phyloP scores from a whole-genome alignment of 1,139 yeast genomes.

The Geotrichum restrictum region DNA sequence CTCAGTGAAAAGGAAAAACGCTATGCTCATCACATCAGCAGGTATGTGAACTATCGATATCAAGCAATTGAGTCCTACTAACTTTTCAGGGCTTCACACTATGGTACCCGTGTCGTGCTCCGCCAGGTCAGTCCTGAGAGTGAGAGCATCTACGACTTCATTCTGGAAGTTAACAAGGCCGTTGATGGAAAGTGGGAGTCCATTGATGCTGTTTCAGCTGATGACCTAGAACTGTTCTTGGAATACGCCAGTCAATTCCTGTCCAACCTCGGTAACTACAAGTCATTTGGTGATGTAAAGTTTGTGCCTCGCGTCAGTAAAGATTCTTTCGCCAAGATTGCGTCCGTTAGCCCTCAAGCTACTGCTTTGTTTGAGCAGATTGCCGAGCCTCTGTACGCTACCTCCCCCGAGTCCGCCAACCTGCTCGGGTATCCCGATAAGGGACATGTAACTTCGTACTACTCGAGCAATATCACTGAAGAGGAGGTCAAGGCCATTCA shows the following conservation, averaged over 20 bases:
- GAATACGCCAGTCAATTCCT: conserved; percentile 80
- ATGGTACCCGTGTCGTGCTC: conserved; percentile 73
- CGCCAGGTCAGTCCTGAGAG: conserved; percentile 84
- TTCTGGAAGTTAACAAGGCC: conserved; percentile 52
- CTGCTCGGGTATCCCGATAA: conserved; percentile 74
- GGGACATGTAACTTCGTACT: conserved; percentile 73
- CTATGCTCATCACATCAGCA: conserved; percentile 68
- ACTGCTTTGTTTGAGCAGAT: conserved; percentile 45
- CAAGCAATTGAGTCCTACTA: background rate
- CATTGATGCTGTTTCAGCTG: conserved; percentile 23
- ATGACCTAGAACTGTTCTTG: conserved; percentile 47
- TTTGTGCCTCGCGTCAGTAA: conserved; percentile 61
- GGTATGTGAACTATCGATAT: background rate
- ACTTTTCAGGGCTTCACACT: conserved; percentile 68
- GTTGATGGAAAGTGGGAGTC: conserved; percentile 53
- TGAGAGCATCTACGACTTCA: conserved; percentile 66
- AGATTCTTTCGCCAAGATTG: conserved; percentile 49
- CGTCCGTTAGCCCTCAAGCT: conserved; percentile 42
- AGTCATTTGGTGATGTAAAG: conserved; percentile 84
- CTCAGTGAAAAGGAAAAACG: conserved; percentile 52
- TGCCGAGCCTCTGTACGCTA: conserved; percentile 50
- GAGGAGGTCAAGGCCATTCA: conserved; percentile 65
- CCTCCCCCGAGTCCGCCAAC: conserved; percentile 45
- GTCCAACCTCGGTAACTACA: conserved; percentile 78
- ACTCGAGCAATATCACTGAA: conserved; percentile 53